Conservation (phyloP, 2,329 filamentous ascomycete species). For the Talaromyces sp. region DNA sequence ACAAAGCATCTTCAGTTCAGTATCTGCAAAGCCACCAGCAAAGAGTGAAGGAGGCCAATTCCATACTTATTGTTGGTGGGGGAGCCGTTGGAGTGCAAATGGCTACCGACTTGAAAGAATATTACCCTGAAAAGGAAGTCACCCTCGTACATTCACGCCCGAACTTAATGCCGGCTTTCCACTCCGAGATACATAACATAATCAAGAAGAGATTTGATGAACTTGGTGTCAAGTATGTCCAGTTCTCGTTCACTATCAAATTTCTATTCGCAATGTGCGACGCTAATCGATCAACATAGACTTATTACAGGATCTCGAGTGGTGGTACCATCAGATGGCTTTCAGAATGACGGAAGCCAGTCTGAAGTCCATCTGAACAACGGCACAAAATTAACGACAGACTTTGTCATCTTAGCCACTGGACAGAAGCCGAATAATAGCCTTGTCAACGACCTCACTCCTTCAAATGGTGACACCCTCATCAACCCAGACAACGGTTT, state of each 20-base stretch:
- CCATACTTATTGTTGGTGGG: conserved; percentile 43
- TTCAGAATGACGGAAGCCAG: conserved; percentile 25
- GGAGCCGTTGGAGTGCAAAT: conserved; percentile 53
- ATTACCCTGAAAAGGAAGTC: conserved; percentile 48
- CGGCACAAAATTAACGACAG: conserved; percentile 31
- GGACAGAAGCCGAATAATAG: conserved; percentile 49
- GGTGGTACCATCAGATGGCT: conserved; percentile 27
- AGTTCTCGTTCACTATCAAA: neutral
- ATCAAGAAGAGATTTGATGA: conserved; percentile 34
- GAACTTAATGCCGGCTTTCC: conserved; percentile 36
- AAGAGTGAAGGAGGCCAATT: conserved; percentile 28
- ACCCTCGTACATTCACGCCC: conserved; percentile 49
- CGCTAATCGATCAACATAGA: conserved; percentile 16
- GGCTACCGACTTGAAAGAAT: conserved; percentile 49
- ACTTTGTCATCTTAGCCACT: conserved; percentile 47
- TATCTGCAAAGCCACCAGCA: conserved; percentile 35
- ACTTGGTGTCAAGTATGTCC: conserved; percentile 27
- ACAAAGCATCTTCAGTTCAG: conserved; percentile 32
- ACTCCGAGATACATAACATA: conserved; percentile 29
- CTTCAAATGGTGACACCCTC: conserved; percentile 25
- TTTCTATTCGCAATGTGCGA: neutral
- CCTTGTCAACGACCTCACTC: conserved; percentile 34
- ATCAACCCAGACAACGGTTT: conserved; percentile 36
- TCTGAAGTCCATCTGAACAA: conserved; percentile 32
- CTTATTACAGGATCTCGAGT: conserved; percentile 33